Conservation (phyloP, 2,329 filamentous ascomycete genomes). For the Pezicula rhizophila region DNA sequence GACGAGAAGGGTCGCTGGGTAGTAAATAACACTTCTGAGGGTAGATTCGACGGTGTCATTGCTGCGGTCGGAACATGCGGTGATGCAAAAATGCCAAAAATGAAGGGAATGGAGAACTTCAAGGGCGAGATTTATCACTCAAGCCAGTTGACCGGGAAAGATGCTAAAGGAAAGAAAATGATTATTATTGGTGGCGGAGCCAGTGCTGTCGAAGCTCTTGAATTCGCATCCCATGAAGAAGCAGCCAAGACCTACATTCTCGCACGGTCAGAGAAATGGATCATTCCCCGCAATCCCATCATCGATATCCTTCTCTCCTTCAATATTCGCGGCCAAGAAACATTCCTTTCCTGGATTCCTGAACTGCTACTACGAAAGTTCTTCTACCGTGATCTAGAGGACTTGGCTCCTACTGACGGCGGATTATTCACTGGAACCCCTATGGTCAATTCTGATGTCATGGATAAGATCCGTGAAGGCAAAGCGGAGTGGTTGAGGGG, state of each 20-base stretch:
- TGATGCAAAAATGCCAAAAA: constrained; percentile 64
- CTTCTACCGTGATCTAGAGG: constrained; percentile 76
- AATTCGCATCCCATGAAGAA: constrained; percentile 64
- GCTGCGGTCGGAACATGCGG: constrained; percentile 77
- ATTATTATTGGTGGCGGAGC: constrained; percentile 74
- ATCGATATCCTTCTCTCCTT: constrained; percentile 68
- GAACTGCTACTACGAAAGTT: constrained; percentile 68
- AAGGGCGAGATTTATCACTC: constrained; percentile 70
- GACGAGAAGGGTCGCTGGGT: constrained; percentile 68
- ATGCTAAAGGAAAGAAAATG: constrained; percentile 69
- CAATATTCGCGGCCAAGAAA: constrained; percentile 77
- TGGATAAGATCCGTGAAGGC: constrained; percentile 66
- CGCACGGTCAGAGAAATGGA: constrained; percentile 77
- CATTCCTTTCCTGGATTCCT: constrained; percentile 68
- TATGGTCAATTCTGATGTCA: constrained; percentile 80
- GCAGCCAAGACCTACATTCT: constrained; percentile 67
- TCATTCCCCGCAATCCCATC: constrained; percentile 74
- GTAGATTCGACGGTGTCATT: constrained; percentile 73
- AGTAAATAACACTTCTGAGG: constrained; percentile 64
- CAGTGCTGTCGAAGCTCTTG: constrained; percentile 74
- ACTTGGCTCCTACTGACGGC: constrained; percentile 63
- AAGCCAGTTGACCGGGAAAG: constrained; percentile 65
- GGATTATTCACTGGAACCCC: constrained; percentile 80
- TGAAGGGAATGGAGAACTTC: constrained; percentile 68
- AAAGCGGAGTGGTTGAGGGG: constrained; percentile 75